Evolutionary conservation across 805 yeast species (phyloP), one percentile per base, ranked within the genome.

Genomic region (Candida nemodendra): DNA sequence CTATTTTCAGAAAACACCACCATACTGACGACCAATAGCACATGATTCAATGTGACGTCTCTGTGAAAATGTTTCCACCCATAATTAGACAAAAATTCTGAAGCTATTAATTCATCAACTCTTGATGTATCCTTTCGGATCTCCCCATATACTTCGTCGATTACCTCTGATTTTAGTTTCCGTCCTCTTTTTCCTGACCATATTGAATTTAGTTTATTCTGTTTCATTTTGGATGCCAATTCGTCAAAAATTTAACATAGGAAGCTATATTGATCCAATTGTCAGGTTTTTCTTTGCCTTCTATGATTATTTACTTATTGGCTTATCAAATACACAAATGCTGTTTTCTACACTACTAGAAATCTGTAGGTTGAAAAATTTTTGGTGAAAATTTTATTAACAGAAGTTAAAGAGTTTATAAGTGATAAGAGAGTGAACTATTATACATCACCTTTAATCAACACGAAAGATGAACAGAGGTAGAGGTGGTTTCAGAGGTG

Each of bases 401-500:
- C n/a, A n/a, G n/a, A n/a, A n/a, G n/a, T n/a, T n/a, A n/a, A n/a
- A n/a, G n/a, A n/a, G n/a, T n/a, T n/a, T n/a, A n/a, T n/a, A 23
- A n/a, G 8, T 13, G n/a, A 15, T 27, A 13, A 27, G 29, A 7
- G 12, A 27, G 29, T 14, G 29, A 5, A 36, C 8, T 32, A 5
- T 23, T 22, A 44, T 17, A 26, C 23, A 29, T 21, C 36, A 32
- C 24, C 11, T 21, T 11, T 21, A 21, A 21, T 7, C 24, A 21
- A 21, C 24, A 21, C 24, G 9, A 21, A 11, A 9, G 32, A 81
- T 80, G 87, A 78, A 77, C 62, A 78, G 87, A 74, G 81, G 79
- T 50, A 65, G 81, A 65, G 83, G 84, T 38, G 81, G 81, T 35
- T 74, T 69, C 59, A 51, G 79, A 55, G 75, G 76, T 29, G 72